Base-by-base conservation (phyloP, 257 asterid species). In the Handroanthus guayacan region DNA sequence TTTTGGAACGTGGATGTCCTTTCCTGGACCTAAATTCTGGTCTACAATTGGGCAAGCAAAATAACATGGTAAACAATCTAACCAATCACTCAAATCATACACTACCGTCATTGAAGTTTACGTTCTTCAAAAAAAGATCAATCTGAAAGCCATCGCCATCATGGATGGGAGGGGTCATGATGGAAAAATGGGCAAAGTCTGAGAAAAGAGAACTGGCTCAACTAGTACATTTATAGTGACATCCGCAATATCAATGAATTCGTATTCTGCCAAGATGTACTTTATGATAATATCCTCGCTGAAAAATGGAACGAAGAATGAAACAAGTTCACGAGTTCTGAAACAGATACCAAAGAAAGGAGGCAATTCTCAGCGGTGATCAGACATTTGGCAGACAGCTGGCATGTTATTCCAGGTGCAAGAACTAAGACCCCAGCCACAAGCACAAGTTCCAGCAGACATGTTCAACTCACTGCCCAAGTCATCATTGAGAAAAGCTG, bases 401-500 rank as follows among this genome's bases (percentile, higher is more conserved):
- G 87, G 83, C 81, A 81, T 81, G 67, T 76, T 81, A 62, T 84
- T 78, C 85, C 87, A 78, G 60, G 79, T 48, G 82, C 78, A 79
- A 18, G 82, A 83, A 69, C 74, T 14, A 67, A 81, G 52, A 13
- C 84, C 82, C 63, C 67, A 75, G 55, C 51, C 64, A 50, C 75
- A 60, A 47, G 71, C 70, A 6, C 66, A 39, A 48, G 16, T 71
- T 41, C 16, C 52, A 12, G 58, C 31, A 43, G n/a, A 41, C 17
- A 34, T 63, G 31, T 71, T 75, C 52, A 52, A 74, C 41, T 80
- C 79, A 41, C 52, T 41, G 73, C 79, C 78, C 44, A 64, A 66
- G 58, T 70, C 79, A 11, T 80, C 72, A 4, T 70, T 65, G 5
- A 74, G 76, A 38, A 73, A 56, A 44, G 81, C 45, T 12, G 78